Evolutionary conservation across 169 alveolate species (phyloP), one percentile per base, ranked within the genome.

Genomic region (Pseudocohnilembus persalinus): DNA sequence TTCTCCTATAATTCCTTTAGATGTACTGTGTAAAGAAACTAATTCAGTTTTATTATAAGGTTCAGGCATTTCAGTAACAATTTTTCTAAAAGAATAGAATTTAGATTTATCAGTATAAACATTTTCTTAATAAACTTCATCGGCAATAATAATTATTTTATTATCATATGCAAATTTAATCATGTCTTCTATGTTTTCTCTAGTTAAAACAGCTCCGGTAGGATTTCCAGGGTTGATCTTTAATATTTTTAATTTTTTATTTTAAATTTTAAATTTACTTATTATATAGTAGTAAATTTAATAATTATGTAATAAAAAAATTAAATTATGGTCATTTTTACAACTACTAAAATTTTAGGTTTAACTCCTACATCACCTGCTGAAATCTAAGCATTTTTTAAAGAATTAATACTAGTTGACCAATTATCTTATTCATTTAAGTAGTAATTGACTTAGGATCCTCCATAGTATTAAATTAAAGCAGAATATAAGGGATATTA

Each of bases 1-100:
- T 90, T 95, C 98, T 32, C 98, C 99, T 25, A 83, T 81, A 30
- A 94, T 81, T 31, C 99, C 98, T 83, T 97, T 97, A 64, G 97
- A 91, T 77, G 93, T 80, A 31, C 96, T 88, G 89, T 94, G 96
- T 49, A 96, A 88, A 28, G 97, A 90, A 49, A 73, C 29, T 6
- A 73, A 6, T 73, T 73, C 4, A 6, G 31, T n/a, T 73, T 92
- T 86, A 6, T 95, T 72, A 77, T 96, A 94, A 73, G 85, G 88
- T 32, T 80, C 63, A 31, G 68, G 89, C 32, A 86, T 87, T 76
- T 88, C 85, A 25, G 32, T 29, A 6, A 89, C 73, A 0, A 92
- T 94, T 92, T 92, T 93, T 75, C 97, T 88, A 84, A 92, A 88
- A 1, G 96, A 92, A 30, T 79, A 73, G 83, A 96, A 96, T 77